These are phyloP conservation scores for Boletus coccyginus DNA, from an alignment of 768 basidiomycete genomes.

Conservation along the genomic window DNA sequence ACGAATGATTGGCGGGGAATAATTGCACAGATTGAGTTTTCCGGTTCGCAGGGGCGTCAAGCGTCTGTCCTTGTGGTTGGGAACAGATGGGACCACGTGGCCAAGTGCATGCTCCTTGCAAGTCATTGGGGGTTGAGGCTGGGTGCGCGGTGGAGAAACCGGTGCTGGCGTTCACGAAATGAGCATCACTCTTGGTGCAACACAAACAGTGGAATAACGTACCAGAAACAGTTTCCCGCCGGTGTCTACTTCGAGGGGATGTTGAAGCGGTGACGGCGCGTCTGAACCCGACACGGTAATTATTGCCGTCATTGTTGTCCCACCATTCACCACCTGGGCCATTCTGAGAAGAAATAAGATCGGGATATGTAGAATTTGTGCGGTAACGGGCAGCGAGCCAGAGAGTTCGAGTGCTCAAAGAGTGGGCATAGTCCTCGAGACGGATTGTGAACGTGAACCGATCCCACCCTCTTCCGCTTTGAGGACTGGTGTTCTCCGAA, in stretches of 20 bases:
- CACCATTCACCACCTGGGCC: slow-evolving; percentile 75
- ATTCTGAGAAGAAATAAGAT: slow-evolving; percentile 20
- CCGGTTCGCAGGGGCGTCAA: slow-evolving; percentile 9
- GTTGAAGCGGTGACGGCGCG: not conserved
- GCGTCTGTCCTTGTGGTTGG: not conserved
- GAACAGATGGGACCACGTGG: slow-evolving; percentile 1
- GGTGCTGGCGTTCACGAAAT: slow-evolving; percentile 10
- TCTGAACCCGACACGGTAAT: slow-evolving; percentile 76
- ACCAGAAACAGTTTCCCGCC: slow-evolving; percentile 26
- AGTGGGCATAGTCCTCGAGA: slow-evolving; percentile 65
- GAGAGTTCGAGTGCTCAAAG: slow-evolving; percentile 49
- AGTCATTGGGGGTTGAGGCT: not conserved
- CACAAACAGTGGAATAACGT: not conserved
- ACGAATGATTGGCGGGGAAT: slow-evolving; percentile 28
- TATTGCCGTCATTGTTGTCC: slow-evolving; percentile 83
- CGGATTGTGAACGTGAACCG: slow-evolving; percentile 60
- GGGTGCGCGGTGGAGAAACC: not conserved
- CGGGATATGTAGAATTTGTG: slow-evolving; percentile 19
- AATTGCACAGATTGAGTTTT: slow-evolving; percentile 32
- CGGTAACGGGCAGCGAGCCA: slow-evolving; percentile 61
- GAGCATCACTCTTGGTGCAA: not conserved
- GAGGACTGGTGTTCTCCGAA: not conserved
- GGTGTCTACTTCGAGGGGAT: not conserved
- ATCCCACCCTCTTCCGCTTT: slow-evolving; percentile 43
- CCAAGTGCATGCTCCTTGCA: slow-evolving; percentile 14